Conservation (phyloP, 2,329 filamentous ascomycete species). For the Amesomyces nigricolor region DNA sequence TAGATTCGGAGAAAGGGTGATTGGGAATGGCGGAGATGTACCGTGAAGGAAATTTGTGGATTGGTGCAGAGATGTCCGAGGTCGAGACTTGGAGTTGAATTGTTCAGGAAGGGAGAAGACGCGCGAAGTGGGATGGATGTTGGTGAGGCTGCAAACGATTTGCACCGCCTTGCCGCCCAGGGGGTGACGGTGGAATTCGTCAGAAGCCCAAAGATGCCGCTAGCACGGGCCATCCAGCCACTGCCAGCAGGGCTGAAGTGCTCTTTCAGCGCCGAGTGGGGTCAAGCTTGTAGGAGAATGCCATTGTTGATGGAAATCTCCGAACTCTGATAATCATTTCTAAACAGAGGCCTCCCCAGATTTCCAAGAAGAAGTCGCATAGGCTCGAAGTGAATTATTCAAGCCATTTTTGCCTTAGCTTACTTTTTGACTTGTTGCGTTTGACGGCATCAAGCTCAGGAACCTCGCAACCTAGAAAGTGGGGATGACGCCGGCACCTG, state of each 20-base stretch:
- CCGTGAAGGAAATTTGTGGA: neutral
- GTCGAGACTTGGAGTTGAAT: neutral
- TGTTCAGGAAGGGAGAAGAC: slow-evolving; percentile 1
- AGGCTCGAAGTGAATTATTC: too few relatives aligned
- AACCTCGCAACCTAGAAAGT: too few relatives aligned
- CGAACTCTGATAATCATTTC: too few relatives aligned
- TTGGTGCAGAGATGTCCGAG: neutral
- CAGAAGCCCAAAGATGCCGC: slow-evolving; percentile 39
- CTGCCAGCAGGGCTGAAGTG: slow-evolving; percentile 24
- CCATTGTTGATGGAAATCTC: neutral
- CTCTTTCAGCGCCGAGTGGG: slow-evolving; percentile 2
- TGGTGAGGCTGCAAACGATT: slow-evolving; percentile 20
- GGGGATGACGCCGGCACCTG: too few relatives aligned
- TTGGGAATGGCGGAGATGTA: too few relatives aligned
- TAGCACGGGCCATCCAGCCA: slow-evolving; percentile 23
- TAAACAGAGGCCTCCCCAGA: too few relatives aligned
- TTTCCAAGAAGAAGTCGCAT: neutral
- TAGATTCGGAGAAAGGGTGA: neutral
- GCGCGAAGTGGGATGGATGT: slow-evolving; percentile 7
- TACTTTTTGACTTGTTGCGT: too few relatives aligned
- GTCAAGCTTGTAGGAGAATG: neutral
- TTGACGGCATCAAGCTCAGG: too few relatives aligned
- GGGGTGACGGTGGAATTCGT: slow-evolving; percentile 35
- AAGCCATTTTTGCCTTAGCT: too few relatives aligned
- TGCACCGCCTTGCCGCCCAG: slow-evolving; percentile 18